Evolutionary conservation across 2,329 filamentous ascomycete genomes (phyloP).

Genomic region (Cercospora berteroae): DNA sequence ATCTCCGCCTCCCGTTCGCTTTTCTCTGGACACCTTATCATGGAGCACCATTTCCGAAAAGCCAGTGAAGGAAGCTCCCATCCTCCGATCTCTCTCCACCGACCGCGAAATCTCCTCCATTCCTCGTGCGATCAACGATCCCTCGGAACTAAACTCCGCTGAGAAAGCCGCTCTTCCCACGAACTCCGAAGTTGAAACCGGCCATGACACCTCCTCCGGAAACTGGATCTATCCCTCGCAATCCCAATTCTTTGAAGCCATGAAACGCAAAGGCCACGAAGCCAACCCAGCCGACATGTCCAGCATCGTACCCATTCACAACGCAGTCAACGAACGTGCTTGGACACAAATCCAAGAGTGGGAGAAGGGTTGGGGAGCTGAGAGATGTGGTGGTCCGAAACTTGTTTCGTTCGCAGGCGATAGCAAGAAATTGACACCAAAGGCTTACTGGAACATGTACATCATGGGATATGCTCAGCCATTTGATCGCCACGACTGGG

Average conservation of each 20-base stretch:
- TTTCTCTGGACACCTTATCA: slow-evolving; percentile 38
- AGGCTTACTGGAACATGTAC: slow-evolving; percentile 72
- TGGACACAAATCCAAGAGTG: slow-evolving; percentile 90
- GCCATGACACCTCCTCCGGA: slow-evolving; percentile 65
- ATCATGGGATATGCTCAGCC: slow-evolving; percentile 80
- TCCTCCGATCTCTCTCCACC: slow-evolving; percentile 52
- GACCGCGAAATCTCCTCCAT: slow-evolving; percentile 78
- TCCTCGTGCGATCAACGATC: slow-evolving; percentile 45
- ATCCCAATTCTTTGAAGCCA: slow-evolving; percentile 96
- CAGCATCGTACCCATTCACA: slow-evolving; percentile 93
- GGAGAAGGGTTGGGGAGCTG: slow-evolving; percentile 65
- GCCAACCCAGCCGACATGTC: slow-evolving; percentile 74
- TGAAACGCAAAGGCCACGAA: slow-evolving; percentile 84
- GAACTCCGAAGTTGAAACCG: slow-evolving; percentile 77
- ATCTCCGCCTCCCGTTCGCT: slow-evolving; percentile 27
- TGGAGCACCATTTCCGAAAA: slow-evolving; percentile 20
- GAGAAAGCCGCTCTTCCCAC: slow-evolving; percentile 44
- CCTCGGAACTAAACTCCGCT: slow-evolving; percentile 38
- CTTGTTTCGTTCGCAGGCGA: slow-evolving; percentile 79
- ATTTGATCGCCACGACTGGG: slow-evolving; percentile 97
- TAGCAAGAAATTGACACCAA: slow-evolving; percentile 66
- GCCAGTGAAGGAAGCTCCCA: slow-evolving; percentile 35
- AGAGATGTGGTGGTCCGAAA: slow-evolving; percentile 74
- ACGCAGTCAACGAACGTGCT: slow-evolving; percentile 94
- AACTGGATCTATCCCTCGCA: slow-evolving; percentile 98